Evolutionary conservation across 2,329 filamentous ascomycete genomes (phyloP).

Genomic region (Monilinia fructigena): DNA sequence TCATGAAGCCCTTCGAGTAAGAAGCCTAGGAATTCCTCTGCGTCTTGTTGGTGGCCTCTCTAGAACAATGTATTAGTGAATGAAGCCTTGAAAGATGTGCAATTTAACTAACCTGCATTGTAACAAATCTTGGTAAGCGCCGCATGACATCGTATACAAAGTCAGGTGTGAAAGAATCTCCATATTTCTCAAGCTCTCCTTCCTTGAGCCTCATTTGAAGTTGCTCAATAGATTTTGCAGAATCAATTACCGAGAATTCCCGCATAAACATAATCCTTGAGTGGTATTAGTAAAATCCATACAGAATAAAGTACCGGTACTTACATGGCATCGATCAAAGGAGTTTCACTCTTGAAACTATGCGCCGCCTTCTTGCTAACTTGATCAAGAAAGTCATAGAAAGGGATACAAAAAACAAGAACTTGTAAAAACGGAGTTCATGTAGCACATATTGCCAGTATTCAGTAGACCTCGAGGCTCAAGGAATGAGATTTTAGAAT

Average conservation of each 20-base stretch:
- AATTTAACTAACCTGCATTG: constrained; percentile 74
- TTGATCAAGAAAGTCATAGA: constrained; percentile 90
- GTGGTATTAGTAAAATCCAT: constrained; percentile 26
- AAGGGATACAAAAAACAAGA: constrained; percentile 87
- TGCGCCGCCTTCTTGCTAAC: constrained; percentile 79
- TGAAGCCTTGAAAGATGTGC: constrained; percentile 16
- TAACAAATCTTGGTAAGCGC: constrained; percentile 80
- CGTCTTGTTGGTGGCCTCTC: constrained; percentile 96
- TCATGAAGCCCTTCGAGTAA: constrained; percentile 90
- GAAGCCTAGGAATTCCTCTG: constrained; percentile 94
- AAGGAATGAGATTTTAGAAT: constrained; percentile 71
- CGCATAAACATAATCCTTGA: constrained; percentile 89
- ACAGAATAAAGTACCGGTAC: constrained; percentile 40
- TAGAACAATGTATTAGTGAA: constrained; percentile 42
- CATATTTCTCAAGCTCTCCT: constrained; percentile 84
- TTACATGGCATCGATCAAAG: constrained; percentile 89
- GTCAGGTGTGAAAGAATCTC: constrained; percentile 87
- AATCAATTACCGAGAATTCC: constrained; percentile 84
- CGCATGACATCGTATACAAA: constrained; percentile 94
- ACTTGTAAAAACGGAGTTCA: constrained; percentile 98
- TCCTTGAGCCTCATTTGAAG: constrained; percentile 72
- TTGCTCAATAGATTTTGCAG: constrained; percentile 71
- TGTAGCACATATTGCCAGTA: constrained; percentile 99
- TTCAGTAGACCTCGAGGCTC: constrained; percentile 94
- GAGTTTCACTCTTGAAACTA: constrained; percentile 93